Conservation (phyloP, 257 asterid species). For the Ballota nigra region DNA sequence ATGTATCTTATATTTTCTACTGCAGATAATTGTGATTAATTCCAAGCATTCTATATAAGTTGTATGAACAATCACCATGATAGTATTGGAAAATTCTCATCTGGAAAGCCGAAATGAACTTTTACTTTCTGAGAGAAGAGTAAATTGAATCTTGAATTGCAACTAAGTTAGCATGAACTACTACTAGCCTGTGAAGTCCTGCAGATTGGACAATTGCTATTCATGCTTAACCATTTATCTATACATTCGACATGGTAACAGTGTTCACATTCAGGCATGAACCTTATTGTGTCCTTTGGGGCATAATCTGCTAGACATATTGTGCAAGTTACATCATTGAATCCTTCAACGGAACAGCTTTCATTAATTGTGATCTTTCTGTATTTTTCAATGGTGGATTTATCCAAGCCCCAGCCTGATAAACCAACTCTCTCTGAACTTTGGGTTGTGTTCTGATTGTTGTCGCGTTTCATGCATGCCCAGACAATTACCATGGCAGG, state of each 20-base stretch:
- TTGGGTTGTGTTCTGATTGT: slow-evolving; percentile 17
- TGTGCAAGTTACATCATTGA: slow-evolving; percentile 27
- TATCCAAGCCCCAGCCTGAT: slow-evolving; percentile 26
- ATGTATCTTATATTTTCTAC: neutral
- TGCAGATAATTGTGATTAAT: neutral
- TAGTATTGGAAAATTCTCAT: neutral
- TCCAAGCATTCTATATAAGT: neutral
- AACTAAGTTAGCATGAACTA: neutral
- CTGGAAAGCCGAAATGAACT: neutral
- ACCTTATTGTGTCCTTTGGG: slow-evolving; percentile 32
- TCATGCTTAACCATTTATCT: slow-evolving; percentile 34
- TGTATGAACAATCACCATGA: neutral
- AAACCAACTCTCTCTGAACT: slow-evolving; percentile 14
- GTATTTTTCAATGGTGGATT: slow-evolving; percentile 28
- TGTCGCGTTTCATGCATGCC: slow-evolving; percentile 4
- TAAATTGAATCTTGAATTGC: neutral
- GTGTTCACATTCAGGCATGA: slow-evolving; percentile 41
- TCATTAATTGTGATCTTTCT: slow-evolving; percentile 28
- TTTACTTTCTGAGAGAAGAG: neutral
- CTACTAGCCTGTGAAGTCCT: slow-evolving; percentile 22
- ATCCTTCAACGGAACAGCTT: slow-evolving; percentile 19
- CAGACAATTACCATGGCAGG: slow-evolving; percentile 16
- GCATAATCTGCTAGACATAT: slow-evolving; percentile 41
- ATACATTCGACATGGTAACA: slow-evolving; percentile 44
- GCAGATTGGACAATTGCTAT: slow-evolving; percentile 39